Evolutionary conservation across 371 early-diverging fungal species (phyloP), one percentile per base, ranked within the genome.

Genomic region (Saksenaea vasiformis): DNA sequence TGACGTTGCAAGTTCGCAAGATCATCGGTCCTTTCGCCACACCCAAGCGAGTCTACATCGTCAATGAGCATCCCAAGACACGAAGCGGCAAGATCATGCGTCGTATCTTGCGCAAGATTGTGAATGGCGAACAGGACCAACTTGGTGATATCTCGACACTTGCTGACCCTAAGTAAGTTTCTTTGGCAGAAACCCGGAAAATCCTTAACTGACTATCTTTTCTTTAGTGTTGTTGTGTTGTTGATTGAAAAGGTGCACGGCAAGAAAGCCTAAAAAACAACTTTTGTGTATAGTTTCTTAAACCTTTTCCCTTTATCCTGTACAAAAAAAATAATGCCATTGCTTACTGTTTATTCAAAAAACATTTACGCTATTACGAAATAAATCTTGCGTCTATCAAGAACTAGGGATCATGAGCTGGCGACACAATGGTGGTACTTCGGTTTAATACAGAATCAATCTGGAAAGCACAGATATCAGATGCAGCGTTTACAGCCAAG

Each of bases 71-170:
- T 63, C 99, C 99, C 65, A 98, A 99, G 83, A 99, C 99, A 13
- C 87, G 98, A 8, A 93, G 92, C 15, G 99, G 99, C 58, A 99
- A 99, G 83, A 93, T 99, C 68, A 93, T 97, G 88, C 86, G 96
- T 26, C 87, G 99, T 58, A 89, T 99, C 51, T 76, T 99, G 73
- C 81, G 98, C 67, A 97, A 95, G 86, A 87, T 97, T 65, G 92
- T 96, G 19, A 88, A 85, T 15, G 88, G 90, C 61, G 95, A 98
- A 67, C 82, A 87, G 8, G 90, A 91, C 66, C 85, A 91, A 69
- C 74, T 97, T 26, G 98, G 98, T 35, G 98, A 97, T 73, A 78
- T 91, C 53, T 88, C 87, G 28, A 96, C 98, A 2, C 74, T 97
- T 61, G 90, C 95, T 13, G 95, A 97, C 58, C 95, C 95, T 14